Conservation (phyloP, 306 rosid species). For the Chamaecrista fasciculata region DNA sequence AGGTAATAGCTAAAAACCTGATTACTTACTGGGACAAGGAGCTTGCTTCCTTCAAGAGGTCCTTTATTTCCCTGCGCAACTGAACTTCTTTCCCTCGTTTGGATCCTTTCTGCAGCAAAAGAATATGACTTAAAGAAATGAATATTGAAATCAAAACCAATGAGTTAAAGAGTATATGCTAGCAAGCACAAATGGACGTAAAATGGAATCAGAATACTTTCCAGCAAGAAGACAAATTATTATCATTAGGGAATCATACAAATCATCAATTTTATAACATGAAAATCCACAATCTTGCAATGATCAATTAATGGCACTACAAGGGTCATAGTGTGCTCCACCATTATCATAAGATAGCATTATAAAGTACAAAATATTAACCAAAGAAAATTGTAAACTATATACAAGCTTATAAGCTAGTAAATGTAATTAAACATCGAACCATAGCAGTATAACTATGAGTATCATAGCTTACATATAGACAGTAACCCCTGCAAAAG, state of each 20-base stretch:
- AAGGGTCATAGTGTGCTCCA: background rate
- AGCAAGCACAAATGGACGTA: background rate
- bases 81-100: slow-evolving; percentile 41
- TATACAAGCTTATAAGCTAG: background rate
- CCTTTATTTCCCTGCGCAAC: slow-evolving; percentile 63
- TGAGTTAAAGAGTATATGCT: background rate
- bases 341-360: background rate
- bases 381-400: background rate
- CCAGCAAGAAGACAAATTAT: slow-evolving; percentile 1
- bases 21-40: slow-evolving; percentile 75
- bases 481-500: slow-evolving; percentile 1
- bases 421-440: background rate
- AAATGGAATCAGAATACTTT: background rate
- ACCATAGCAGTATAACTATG: background rate
- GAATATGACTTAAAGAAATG: slow-evolving; percentile 6
- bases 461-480: background rate
- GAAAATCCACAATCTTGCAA: background rate
- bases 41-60: slow-evolving; percentile 76
- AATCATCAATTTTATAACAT: background rate
- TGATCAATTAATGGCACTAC: background rate
- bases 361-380: background rate
- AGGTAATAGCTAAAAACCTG: background rate
- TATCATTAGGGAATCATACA: background rate
- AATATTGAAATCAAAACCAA: background rate
- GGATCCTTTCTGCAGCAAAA: slow-evolving; percentile 47